Base-by-base conservation (phyloP, 2,329 filamentous ascomycete species). In the Aspergillus clavatus region DNA sequence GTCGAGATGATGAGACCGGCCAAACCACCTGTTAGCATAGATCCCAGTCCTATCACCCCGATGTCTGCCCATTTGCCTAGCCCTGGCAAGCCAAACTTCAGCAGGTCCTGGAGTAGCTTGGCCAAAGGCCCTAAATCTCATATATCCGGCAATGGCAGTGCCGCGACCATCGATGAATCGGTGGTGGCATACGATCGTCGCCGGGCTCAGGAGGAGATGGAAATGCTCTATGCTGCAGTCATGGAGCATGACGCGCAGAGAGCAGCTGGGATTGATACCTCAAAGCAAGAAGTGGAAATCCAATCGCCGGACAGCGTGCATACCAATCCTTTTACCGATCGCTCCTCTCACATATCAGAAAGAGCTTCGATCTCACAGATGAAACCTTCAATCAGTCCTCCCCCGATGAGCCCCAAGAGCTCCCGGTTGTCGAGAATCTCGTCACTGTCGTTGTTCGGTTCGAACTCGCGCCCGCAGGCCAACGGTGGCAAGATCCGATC, bases 171-270 rank as follows among this genome's bases (percentile, higher is more conserved):
- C 48, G 89, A 96, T 65, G 82, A 85, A 47, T 78, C 77, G 47
- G 79, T 95, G 12, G 78, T 96, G 19, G 80, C 84, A 47, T 78
- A 80, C 48, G 87, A 95, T 68, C 81, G 79, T 63, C 76, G 79
- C 60, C 84, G 84, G 72, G 83, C 87, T 52, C 83, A 93, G 66
- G 77, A 84, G 53, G 87, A 95, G 65, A 82, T 96, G 67, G 89
- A 95, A 66, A 82, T 87, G 58, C 82, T 97, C 65, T 97, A 96
- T 70, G 89, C 84, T 50, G 86, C 89, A 55, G 90, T 95, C 52
- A 86, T 95, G 83, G 88, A 89, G 66, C 87, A 95, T 57, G 90
- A 96, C 53, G 77, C 75, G 37, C 70, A 72, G 51, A 76, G 73
- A 48, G 57, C 61, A 11, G 54, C 60, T 1, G 54, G 48, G 8